phyloP scores from a whole-genome alignment of 345 rosid genomes.

The Boechera divaricarpa region DNA sequence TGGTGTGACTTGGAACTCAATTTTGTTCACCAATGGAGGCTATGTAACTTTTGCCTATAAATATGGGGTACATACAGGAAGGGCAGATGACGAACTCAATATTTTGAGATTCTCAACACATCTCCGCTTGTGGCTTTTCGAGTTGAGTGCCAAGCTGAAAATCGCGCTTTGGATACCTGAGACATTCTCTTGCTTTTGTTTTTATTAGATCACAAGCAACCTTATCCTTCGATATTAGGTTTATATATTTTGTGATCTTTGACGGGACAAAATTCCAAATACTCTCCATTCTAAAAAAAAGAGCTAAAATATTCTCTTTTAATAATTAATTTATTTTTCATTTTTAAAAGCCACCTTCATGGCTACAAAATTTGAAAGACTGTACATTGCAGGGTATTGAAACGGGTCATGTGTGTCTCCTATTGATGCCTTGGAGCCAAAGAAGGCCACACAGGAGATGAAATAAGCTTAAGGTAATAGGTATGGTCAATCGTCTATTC shows the following conservation, averaged over 20 bases:
- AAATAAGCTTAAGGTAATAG: background rate
- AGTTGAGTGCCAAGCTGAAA: background rate
- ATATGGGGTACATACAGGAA: background rate
- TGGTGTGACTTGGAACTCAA: conserved; percentile 16
- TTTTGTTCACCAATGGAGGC: background rate
- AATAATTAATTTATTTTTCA: no score
- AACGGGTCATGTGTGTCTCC: background rate
- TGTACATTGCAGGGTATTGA: background rate
- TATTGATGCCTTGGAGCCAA: background rate
- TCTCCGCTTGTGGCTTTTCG: background rate
- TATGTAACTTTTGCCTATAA: background rate
- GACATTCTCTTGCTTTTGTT: background rate
- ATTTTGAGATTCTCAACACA: background rate
- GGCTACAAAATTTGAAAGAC: background rate
- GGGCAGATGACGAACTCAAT: background rate
- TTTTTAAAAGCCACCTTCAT: background rate
- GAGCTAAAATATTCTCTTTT: no score
- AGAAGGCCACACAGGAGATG: background rate
- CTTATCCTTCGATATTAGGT: no score
- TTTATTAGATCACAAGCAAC: background rate
- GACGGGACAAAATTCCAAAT: no score
- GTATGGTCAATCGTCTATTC: no score
- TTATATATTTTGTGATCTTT: background rate
- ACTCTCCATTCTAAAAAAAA: no score
- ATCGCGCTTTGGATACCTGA: background rate